These are phyloP conservation scores for Heterobasidion irregulare DNA, from an alignment of 1,284 basidiomycete species.

Conservation along the genomic window DNA sequence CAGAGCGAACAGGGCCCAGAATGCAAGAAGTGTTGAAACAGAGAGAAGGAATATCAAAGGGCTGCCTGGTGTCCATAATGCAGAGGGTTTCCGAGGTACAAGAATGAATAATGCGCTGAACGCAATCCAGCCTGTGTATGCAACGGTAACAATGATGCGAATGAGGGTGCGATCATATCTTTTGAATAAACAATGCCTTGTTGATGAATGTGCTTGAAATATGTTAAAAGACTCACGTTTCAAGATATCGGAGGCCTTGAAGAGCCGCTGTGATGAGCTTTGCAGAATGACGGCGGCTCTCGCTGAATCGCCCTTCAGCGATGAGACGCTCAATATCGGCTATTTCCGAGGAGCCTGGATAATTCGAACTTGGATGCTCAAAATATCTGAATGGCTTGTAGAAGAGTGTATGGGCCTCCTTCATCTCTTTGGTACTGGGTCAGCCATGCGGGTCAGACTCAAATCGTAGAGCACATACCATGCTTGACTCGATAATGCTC, in stretches of 20 bases:
- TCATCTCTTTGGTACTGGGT: constrained; percentile 39
- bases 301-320: constrained; percentile 30
- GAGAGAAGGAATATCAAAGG: constrained; percentile 17
- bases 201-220: not conserved
- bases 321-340: constrained; percentile 38
- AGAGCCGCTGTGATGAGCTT: constrained; percentile 52
- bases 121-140: constrained; percentile 76
- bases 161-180: constrained; percentile 73
- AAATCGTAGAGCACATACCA: constrained; percentile 29
- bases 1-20: constrained; percentile 46
- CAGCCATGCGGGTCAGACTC: not conserved
- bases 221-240: constrained; percentile 42
- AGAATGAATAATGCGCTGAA: constrained; percentile 53
- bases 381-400: constrained; percentile 64
- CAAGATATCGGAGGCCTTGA: constrained; percentile 71
- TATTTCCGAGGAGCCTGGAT: constrained; percentile 23
- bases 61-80: not conserved
- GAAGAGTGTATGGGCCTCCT: constrained; percentile 45
- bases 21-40: constrained; percentile 25
- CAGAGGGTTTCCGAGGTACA: constrained; percentile 9
- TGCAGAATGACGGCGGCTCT: constrained; percentile 41
- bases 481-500: constrained; percentile 81
- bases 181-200: not conserved
- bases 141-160: constrained; percentile 57
- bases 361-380: constrained; percentile 24